Evolutionary conservation across 1,284 basidiomycete genomes (phyloP), one percentile per base, ranked within the genome.

Genomic region (Cryptococcus sp.): DNA sequence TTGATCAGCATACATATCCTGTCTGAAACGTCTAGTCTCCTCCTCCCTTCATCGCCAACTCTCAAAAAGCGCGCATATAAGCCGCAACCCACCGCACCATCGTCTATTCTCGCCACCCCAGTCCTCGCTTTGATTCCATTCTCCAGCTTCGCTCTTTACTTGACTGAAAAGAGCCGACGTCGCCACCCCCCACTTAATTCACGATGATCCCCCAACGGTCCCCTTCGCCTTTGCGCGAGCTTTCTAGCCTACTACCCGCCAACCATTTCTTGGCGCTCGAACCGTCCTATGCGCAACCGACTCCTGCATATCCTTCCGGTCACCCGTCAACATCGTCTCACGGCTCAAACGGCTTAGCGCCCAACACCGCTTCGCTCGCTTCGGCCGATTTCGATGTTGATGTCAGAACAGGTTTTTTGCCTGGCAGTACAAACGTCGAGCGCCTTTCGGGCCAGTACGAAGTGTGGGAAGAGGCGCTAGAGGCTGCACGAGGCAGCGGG

Each of bases 351-450:
- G 72, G 74, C 57, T 69, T 74, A 16, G 78, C 79, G 17, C 80
- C 81, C 39, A 91, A 93, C 75, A 91, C 88, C 4, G 86, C 89
- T 13, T 93, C 91, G 4, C 85, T 93, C 54, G 90, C 91, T 15
- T 88, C 91, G 4, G 91, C 93, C 73, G 93, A 97, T 81, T 97
- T 93, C 80, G 93, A 96, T 74, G 89, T 97, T 64, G 91, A 95
- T 72, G 90, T 90, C 1, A 82, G 87, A 22, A 92, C 92, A 0
- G 94, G 94, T 0, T 97, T 98, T 74, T 86, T 97, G 82, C 93
- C 94, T 0, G 89, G 89, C 0, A 83, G 88, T 34, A 83, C 85
- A 0, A 92, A 93, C 0, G 69, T 92, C 0, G 67, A 75, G 40
- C 83, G 87, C 11, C 82, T 97, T 0, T 83, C 84, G 0, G 65